Evolutionary conservation across 169 alveolate genomes (phyloP), one percentile per base, ranked within the genome.

Genomic region (Plasmodium reichenowi): DNA sequence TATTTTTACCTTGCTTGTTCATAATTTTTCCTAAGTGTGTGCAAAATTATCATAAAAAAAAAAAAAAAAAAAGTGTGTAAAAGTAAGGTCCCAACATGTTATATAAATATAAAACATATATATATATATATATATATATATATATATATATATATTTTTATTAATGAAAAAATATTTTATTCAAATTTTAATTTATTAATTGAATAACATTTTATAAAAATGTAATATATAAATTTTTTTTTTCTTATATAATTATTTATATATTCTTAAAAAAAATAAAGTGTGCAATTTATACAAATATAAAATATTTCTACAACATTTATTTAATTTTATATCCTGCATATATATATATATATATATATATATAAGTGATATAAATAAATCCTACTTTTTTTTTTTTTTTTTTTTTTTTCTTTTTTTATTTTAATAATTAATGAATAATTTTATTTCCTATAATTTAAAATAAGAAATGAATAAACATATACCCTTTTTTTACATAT

Each of bases 261-360:
- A 22, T 15, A 38, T 73, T 58, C 45, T 74, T 38, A 50, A 60
- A 60, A 74, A 74, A 73, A 56, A 74, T 62, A 38, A 52, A 15
- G 74, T 74, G 88, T 74, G 88, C 58, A 76, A n/a, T 7, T 29
- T 83, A 54, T 83, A 17, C 32, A 54, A 56, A 52, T 38, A 50
- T 29, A 29, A 83, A 83, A 67, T 83, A 83, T 83, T 83, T 83
- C 91, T 83, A 83, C 91, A 83, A 83, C 85, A 83, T 83, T 56
- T 63, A 56, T 62, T 22, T 78, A 32, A 59, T 22, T 45, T 54
- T 67, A 13, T 64, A 50, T 32, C 38, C 22, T 56, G 12, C 64
- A 38, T 38, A 38, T 38, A 38, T 32, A 32, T 32, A 32, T 32
- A 32, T 32, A 32, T 32, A 32, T 32, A 32, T 32, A 32, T 32